Conservation (phyloP, 768 basidiomycete genomes). For the Mycena filopes region DNA sequence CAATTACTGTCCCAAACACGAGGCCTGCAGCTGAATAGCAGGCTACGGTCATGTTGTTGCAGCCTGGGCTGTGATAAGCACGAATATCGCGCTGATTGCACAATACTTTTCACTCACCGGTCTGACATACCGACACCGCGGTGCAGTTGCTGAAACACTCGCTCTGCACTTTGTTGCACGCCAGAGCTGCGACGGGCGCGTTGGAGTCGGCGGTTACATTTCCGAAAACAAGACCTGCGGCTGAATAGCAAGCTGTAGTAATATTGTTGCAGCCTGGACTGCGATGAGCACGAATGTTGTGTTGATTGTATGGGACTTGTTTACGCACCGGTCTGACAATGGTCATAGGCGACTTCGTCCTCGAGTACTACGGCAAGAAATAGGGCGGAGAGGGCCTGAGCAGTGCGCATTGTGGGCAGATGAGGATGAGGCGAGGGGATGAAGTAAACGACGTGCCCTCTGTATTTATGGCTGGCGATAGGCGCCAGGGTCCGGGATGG, state of each 20-base stretch:
- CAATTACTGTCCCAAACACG: constrained; percentile 51
- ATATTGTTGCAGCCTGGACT: constrained; percentile 46
- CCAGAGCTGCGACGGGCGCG: constrained; percentile 46
- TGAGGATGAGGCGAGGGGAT: neutral
- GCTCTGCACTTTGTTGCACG: constrained; percentile 54
- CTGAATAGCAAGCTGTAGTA: constrained; percentile 54
- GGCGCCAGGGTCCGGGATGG: no score
- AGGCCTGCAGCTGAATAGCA: constrained; percentile 54
- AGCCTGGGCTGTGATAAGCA: no score
- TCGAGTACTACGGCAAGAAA: constrained; percentile 26
- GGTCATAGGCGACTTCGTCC: constrained; percentile 50
- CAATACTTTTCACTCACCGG: no score
- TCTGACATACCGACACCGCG: constrained; percentile 37
- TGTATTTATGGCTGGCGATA: neutral
- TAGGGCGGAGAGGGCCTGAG: constrained; percentile 4
- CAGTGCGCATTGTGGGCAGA: constrained; percentile 6
- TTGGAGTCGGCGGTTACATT: constrained; percentile 48
- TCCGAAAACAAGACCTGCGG: constrained; percentile 51
- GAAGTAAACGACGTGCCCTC: neutral
- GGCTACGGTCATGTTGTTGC: no score
- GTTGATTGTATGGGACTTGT: neutral
- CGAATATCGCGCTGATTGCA: no score
- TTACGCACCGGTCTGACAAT: constrained; percentile 53
- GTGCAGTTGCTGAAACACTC: constrained; percentile 54
- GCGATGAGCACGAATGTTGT: neutral